phyloP scores from a whole-genome alignment of 129 eudicot genomes.

The Flaveria sonorensis region DNA sequence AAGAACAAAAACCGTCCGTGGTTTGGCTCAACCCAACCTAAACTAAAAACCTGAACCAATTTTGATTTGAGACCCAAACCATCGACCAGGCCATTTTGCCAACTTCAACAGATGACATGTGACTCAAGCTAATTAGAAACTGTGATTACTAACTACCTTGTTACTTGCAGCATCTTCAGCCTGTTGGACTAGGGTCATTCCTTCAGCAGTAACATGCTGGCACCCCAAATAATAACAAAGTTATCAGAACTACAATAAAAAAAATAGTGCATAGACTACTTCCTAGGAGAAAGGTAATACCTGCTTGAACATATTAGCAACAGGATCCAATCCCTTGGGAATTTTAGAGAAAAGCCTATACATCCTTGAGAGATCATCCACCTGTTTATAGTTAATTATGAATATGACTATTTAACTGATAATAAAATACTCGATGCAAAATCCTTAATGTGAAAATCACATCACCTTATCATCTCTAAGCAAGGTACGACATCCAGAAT shows the following conservation, averaged over 20 bases:
- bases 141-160: conserved; percentile 41
- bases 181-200: conserved; percentile 66
- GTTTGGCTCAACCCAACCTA: too few species aligned
- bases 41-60: neutral
- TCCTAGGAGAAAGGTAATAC: conserved; percentile 26
- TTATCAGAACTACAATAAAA: conserved; percentile 9
- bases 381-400: conserved; percentile 40
- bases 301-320: conserved; percentile 75
- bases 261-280: neutral
- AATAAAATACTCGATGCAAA: neutral
- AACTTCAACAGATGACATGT: neutral
- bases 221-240: conserved; percentile 20
- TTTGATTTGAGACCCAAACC: neutral
- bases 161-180: conserved; percentile 83
- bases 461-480: conserved; percentile 82
- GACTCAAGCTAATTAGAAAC: neutral
- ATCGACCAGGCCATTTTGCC: neutral
- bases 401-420: neutral
- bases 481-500: conserved; percentile 76
- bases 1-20: neutral
- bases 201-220: conserved; percentile 83
- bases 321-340: conserved; percentile 71
- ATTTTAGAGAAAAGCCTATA: conserved; percentile 67
- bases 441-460: neutral
- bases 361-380: conserved; percentile 82